Evolutionary conservation across 2,329 filamentous ascomycete species (phyloP).

Genomic region (Daldinia eschscholtzii): DNA sequence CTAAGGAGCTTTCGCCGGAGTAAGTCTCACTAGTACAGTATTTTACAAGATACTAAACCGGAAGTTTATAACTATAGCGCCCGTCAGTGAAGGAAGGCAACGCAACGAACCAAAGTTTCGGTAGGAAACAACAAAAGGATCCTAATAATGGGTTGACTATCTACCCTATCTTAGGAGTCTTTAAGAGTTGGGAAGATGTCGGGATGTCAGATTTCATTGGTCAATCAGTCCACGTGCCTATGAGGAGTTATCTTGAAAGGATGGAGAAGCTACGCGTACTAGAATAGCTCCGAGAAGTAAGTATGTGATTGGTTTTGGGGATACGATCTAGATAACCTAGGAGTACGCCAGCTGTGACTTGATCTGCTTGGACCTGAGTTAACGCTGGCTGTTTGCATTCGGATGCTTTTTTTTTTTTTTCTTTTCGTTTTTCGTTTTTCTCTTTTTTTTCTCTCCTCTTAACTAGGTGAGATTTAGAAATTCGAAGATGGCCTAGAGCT

Average conservation of each 20-base stretch:
- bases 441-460: not conserved
- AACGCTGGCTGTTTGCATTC: slow-evolving; percentile 25
- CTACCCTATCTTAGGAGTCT: not conserved
- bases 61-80: not conserved
- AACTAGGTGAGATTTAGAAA: not conserved
- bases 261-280: slow-evolving; percentile 24
- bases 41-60: not conserved
- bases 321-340: slow-evolving; percentile 16
- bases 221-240: slow-evolving; percentile 41
- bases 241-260: slow-evolving; percentile 38
- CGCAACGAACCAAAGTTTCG: not conserved
- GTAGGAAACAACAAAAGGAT: not conserved
- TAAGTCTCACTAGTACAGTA: not conserved
- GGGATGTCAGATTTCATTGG: slow-evolving; percentile 33
- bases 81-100: not conserved
- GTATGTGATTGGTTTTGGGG: slow-evolving; percentile 35
- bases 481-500: not conserved
- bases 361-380: slow-evolving; percentile 18
- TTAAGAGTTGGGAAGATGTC: slow-evolving; percentile 25
- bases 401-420: not conserved
- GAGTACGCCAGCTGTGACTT: slow-evolving; percentile 19
- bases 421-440: not conserved
- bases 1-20: not conserved
- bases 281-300: slow-evolving; percentile 19
- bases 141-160: slow-evolving; percentile 18